phyloP scores from a whole-genome alignment of 2,329 filamentous ascomycete species.

The Zelopaecilomyces penicillatus region DNA sequence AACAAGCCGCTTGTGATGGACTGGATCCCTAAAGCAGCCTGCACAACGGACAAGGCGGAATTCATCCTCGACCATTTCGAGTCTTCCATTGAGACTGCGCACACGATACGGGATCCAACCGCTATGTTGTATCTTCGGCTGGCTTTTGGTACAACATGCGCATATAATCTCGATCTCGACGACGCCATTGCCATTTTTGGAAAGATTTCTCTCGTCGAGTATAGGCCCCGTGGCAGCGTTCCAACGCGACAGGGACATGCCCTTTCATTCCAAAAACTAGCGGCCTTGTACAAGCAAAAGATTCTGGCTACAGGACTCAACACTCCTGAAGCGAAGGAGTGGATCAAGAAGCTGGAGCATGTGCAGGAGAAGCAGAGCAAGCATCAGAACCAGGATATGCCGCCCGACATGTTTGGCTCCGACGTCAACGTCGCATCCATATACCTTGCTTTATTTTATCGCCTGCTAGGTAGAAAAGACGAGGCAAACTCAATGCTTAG shows the following conservation, averaged over 20 bases:
- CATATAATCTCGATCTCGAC: conserved; percentile 27
- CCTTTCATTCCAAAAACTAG: conserved; percentile 31
- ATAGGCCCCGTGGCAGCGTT: conserved; percentile 31
- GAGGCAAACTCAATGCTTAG: conserved; percentile 23
- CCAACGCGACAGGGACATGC: conserved; percentile 30
- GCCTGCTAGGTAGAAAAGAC: conserved; percentile 18
- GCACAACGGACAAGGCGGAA: conserved; percentile 22
- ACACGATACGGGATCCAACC: conserved; percentile 25
- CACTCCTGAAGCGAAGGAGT: conserved; percentile 19
- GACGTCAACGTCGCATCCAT: conserved; percentile 34
- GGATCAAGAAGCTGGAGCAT: conserved; percentile 27
- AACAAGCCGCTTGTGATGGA: conserved; percentile 27
- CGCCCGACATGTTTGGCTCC: conserved; percentile 30
- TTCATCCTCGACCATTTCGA: conserved; percentile 23
- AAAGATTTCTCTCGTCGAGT: conserved; percentile 27
- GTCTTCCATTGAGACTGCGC: conserved; percentile 24
- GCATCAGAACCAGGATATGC: conserved; percentile 31
- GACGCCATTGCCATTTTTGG: conserved; percentile 27
- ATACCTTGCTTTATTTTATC: conserved; percentile 31
- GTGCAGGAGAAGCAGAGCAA: conserved; percentile 28
- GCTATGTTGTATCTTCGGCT: conserved; percentile 30
- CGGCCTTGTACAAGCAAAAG: conserved; percentile 28
- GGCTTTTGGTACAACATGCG: conserved; percentile 26
- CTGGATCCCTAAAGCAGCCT: conserved; percentile 33
- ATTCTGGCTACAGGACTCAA: conserved; percentile 20